phyloP scores from a whole-genome alignment of 306 rosid genomes.

The Alnus glutinosa region DNA sequence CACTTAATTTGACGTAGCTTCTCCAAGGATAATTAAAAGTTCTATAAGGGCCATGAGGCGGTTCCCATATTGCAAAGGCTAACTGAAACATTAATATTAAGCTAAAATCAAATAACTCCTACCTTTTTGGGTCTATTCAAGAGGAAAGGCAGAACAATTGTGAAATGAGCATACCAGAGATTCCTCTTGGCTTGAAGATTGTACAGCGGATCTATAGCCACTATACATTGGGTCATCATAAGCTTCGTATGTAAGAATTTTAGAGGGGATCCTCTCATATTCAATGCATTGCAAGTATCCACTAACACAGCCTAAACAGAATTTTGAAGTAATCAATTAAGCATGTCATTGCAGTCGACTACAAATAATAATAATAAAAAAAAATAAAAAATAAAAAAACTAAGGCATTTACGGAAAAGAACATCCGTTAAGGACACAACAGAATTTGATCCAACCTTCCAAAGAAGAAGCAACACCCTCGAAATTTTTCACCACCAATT shows the following conservation, averaged over 20 bases:
- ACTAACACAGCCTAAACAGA: slow-evolving; percentile 56
- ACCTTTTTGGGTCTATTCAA: slow-evolving; percentile 6
- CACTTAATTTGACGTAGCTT: slow-evolving; percentile 60
- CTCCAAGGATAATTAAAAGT: slow-evolving; percentile 67
- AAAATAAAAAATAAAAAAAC: not conserved
- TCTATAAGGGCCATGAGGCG: slow-evolving; percentile 78
- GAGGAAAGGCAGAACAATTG: slow-evolving; percentile 7
- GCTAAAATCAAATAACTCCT: slow-evolving; percentile 7
- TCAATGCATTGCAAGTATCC: slow-evolving; percentile 66
- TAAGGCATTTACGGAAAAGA: not conserved
- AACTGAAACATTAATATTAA: slow-evolving; percentile 36
- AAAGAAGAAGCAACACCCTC: slow-evolving; percentile 60
- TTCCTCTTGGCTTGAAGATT: slow-evolving; percentile 72
- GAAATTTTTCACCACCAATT: slow-evolving; percentile 74
- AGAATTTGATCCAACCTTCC: slow-evolving; percentile 49
- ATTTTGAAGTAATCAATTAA: slow-evolving; percentile 15
- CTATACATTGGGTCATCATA: slow-evolving; percentile 70
- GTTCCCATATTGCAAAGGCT: slow-evolving; percentile 81
- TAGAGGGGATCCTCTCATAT: slow-evolving; percentile 71
- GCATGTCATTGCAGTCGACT: not conserved
- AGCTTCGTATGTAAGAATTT: slow-evolving; percentile 72
- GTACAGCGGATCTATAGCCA: slow-evolving; percentile 75
- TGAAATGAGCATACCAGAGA: slow-evolving; percentile 50
- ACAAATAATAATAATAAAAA: too few species aligned
- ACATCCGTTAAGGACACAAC: not conserved